phyloP scores from a whole-genome alignment of 352 stramenopile species.

The Phytopythium boreale region DNA sequence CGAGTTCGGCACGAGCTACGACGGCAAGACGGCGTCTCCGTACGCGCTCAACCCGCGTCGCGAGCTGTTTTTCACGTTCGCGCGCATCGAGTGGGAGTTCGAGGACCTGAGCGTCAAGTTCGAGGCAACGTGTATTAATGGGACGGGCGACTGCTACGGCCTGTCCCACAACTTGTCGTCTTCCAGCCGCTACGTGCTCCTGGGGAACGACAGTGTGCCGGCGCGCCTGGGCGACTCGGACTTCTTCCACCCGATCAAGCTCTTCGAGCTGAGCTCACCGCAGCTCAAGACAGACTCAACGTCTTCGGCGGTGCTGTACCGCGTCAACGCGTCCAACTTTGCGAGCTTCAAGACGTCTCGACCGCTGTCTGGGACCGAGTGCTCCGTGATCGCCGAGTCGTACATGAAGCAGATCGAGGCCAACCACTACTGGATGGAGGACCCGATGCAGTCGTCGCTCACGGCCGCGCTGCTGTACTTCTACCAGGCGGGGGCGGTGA shows the following conservation, averaged over 20 bases:
- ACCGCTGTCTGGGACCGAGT: conserved; percentile 20
- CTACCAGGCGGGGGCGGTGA: conserved; percentile 30
- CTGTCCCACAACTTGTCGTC: conserved; percentile 22
- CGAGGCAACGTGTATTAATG: conserved; percentile 23
- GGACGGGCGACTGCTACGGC: conserved; percentile 16
- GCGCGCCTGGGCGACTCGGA: conserved; percentile 10
- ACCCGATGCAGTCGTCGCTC: conserved; percentile 41
- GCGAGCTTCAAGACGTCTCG: conserved; percentile 11
- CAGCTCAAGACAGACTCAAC: not conserved
- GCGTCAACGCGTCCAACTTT: conserved; percentile 10
- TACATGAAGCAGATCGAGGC: conserved; percentile 37
- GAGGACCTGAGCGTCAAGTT: conserved; percentile 31
- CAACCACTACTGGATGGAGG: conserved; percentile 46
- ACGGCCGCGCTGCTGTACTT: conserved; percentile 51
- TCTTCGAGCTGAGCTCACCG: conserved; percentile 17
- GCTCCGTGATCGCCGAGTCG: conserved; percentile 43
- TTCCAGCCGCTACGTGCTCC: conserved; percentile 9
- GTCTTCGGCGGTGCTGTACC: conserved; percentile 10
- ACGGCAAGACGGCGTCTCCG: conserved; percentile 1
- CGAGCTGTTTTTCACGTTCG: conserved; percentile 34
- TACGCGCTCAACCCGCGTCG: conserved; percentile 25
- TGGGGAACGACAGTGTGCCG: conserved; percentile 19
- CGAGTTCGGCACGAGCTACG: conserved; percentile 4
- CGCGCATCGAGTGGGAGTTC: conserved; percentile 26
- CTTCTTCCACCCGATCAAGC: conserved; percentile 22